phyloP scores from a whole-genome alignment of 1,139 yeast genomes.

The Kodamaea ohmeri region DNA sequence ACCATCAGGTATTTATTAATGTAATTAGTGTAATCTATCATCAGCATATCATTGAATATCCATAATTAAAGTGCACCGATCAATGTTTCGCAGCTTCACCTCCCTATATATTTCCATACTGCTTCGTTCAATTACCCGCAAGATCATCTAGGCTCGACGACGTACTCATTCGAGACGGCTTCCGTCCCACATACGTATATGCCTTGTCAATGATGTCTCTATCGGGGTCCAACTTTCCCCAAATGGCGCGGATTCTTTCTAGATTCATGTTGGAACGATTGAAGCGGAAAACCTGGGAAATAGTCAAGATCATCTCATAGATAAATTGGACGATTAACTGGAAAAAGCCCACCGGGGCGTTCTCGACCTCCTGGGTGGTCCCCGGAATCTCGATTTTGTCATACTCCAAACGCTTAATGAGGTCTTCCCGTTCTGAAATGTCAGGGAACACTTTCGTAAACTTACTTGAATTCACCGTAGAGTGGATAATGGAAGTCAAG shows the following conservation, averaged over 20 bases:
- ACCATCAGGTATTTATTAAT: no score
- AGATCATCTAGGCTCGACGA: constrained; percentile 11
- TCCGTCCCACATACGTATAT: constrained; percentile 36
- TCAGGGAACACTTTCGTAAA: constrained; percentile 34
- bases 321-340: constrained; percentile 27
- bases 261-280: constrained; percentile 44
- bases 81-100: background rate
- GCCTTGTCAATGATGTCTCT: constrained; percentile 38
- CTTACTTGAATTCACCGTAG: constrained; percentile 34
- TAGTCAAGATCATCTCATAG: constrained; percentile 31
- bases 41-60: no score
- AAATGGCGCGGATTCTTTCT: constrained; percentile 42
- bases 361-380: background rate
- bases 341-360: constrained; percentile 15
- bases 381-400: background rate
- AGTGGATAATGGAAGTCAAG: constrained; percentile 32
- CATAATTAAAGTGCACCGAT: no score
- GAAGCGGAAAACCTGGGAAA: constrained; percentile 34
- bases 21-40: no score
- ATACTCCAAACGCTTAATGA: constrained; percentile 24
- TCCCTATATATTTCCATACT: background rate
- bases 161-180: constrained; percentile 20
- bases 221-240: constrained; percentile 48
- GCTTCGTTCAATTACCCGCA: constrained; percentile 2
- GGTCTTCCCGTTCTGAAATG: constrained; percentile 27